These are phyloP conservation scores for Tylopilus sp. DNA, from an alignment of 1,284 basidiomycete species.

Conservation along the genomic window DNA sequence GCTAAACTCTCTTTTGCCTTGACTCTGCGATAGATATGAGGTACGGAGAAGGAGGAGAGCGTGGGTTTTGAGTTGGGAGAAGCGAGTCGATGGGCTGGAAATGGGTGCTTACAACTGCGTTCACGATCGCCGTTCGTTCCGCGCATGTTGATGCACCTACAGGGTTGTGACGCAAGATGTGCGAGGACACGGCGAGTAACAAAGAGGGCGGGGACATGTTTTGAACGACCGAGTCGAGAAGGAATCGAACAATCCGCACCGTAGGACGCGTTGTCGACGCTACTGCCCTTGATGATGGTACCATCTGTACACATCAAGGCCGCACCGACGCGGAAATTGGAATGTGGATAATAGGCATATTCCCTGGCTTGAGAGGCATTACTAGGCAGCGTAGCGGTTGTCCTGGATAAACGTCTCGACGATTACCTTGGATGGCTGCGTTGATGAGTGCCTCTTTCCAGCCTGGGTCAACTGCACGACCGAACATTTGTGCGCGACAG, in stretches of 20 bases:
- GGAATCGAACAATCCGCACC: constrained; percentile 41
- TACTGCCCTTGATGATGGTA: constrained; percentile 74
- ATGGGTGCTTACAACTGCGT: constrained; percentile 63
- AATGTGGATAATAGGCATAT: constrained; percentile 69
- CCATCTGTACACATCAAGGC: constrained; percentile 71
- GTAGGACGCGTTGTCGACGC: constrained; percentile 90
- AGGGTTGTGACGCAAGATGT: neutral
- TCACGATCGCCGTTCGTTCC: constrained; percentile 82
- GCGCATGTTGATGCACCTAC: constrained; percentile 79
- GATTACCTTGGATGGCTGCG: constrained; percentile 39
- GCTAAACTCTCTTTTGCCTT: constrained; percentile 62
- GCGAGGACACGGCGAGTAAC: neutral
- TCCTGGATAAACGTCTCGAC: neutral
- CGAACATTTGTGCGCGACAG: no score
- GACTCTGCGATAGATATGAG: constrained; percentile 53
- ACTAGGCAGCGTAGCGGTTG: neutral
- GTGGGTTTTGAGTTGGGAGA: neutral
- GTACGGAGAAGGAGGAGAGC: neutral
- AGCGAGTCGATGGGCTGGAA: neutral
- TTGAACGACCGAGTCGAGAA: neutral
- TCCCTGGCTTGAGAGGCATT: constrained; percentile 43
- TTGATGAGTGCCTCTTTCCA: constrained; percentile 35
- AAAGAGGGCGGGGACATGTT: neutral
- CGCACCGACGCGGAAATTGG: constrained; percentile 87
- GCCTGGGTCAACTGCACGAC: no score